Conservation (phyloP, 106 monocot genomes). For the Chionographis japonica region DNA sequence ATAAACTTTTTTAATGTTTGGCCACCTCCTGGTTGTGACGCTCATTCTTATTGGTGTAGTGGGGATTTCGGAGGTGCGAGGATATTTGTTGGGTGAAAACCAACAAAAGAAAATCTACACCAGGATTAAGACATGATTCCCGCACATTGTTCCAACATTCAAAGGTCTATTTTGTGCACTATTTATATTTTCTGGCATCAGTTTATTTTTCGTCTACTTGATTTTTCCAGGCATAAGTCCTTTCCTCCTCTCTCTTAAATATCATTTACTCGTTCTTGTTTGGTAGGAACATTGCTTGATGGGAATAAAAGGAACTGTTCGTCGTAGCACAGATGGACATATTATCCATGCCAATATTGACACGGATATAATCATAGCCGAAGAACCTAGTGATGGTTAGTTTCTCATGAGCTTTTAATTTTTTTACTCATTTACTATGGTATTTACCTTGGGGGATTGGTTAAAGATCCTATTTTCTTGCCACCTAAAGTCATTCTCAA, state of each 20-base stretch:
- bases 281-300: constrained; percentile 94
- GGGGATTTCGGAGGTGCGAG: constrained; percentile 98
- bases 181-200: no score
- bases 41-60: constrained; percentile 36
- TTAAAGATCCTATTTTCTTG: no score
- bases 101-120: constrained; percentile 85
- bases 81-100: constrained; percentile 99
- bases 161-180: constrained; percentile 45
- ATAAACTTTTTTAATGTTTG: no score
- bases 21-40: neutral
- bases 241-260: neutral
- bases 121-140: constrained; percentile 88
- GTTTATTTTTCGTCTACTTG: no score
- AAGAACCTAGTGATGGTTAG: constrained; percentile 94
- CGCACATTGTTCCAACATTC: constrained; percentile 92
- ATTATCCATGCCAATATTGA: constrained; percentile 99
- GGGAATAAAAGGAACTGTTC: constrained; percentile 99
- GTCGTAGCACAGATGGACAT: constrained; percentile 98
- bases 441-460: no score
- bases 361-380: constrained; percentile 95
- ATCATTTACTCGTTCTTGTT: neutral
- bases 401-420: neutral
- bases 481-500: no score
- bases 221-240: no score
- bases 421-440: neutral